Percentiles rank a stretch among this genome's conserved stretches.
These are phyloP conservation scores for Fomitiporia mediterranea DNA, from an alignment of 1,284 basidiomycete species.

Conservation along the genomic window DNA sequence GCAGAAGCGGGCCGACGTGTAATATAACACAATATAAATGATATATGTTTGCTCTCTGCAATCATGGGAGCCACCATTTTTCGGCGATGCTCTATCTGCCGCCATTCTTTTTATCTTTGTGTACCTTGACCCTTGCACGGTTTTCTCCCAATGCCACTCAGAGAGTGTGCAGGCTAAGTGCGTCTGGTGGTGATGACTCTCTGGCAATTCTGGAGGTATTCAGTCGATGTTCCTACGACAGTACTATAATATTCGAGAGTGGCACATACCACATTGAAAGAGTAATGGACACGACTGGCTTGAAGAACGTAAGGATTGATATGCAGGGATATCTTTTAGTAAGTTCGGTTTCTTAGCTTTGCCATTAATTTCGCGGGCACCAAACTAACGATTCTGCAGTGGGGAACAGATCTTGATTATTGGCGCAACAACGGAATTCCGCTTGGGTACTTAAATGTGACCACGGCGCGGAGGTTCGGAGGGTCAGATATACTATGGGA, in stretches of 20 bases:
- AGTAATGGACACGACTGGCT: conserved; percentile 30
- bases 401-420: conserved; percentile 32
- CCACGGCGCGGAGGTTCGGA: conserved; percentile 32
- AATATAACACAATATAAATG: too few relatives aligned
- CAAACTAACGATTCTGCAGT: conserved; percentile 22
- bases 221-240: conserved; percentile 25
- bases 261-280: conserved; percentile 31
- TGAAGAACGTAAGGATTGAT: conserved; percentile 29
- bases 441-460: conserved; percentile 30
- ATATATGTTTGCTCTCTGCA: too few relatives aligned
- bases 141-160: neutral
- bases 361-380: too few relatives aligned
- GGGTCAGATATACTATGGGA: conserved; percentile 28
- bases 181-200: conserved; percentile 30
- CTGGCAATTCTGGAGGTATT: conserved; percentile 30
- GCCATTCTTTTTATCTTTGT: neutral
- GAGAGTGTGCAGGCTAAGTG: conserved; percentile 26
- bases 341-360: conserved; percentile 8
- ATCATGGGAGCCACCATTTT: too few relatives aligned
- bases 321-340: conserved; percentile 30
- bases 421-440: conserved; percentile 30
- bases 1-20: too few relatives aligned
- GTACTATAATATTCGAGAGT: conserved; percentile 26
- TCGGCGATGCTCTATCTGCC: neutral
- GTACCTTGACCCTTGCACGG: neutral